Evolutionary conservation across 768 basidiomycete species (phyloP), one percentile per base, ranked within the genome.

Genomic region (Ramaria sp.): DNA sequence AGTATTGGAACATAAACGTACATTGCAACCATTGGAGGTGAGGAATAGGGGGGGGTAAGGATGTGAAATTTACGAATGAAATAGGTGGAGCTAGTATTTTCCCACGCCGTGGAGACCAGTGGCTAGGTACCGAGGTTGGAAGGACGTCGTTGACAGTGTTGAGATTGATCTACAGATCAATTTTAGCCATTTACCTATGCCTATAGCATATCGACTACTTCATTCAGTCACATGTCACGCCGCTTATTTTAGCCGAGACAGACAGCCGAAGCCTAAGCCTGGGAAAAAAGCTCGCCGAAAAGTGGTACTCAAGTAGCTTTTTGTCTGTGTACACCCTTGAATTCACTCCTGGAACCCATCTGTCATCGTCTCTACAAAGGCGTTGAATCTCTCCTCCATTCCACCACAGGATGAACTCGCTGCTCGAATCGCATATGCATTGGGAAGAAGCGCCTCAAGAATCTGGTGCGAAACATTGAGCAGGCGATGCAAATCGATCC

Each of bases 341-440:
- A 7, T n/a, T 41, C 39, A 41, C 2, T 4, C 3, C 16, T 41
- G 13, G 39, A 22, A 22, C 39, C 8, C 39, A 41, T 34, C 32
- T 3, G 22, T 7, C 22, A 24, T 25, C 4, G 44, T 30, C 6
- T 47, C 45, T 27, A 15, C 28, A 27, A 52, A 52, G 16, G 51
- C 51, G 38, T 8, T 41, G 12, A 28, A 52, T 15, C 43, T 59
- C 24, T 73, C 69, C 18, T 70, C 70, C 20, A 75, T 50, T 12
- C 65, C 64, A 3, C 67, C 69, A 58, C 85, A 88, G 34, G 74
- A 73, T 0, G 82, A 74, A 53, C 75, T 87, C 18, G 73, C 69
- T 3, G 77, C 74, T 22, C 76, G 70, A 28, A 81, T 73, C 0
- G 73, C 64, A 44, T 81, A 77, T 0, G 75, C 85, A 50, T 81